Conservation (phyloP, 1,139 yeast genomes). For the Yarrowia galli region DNA sequence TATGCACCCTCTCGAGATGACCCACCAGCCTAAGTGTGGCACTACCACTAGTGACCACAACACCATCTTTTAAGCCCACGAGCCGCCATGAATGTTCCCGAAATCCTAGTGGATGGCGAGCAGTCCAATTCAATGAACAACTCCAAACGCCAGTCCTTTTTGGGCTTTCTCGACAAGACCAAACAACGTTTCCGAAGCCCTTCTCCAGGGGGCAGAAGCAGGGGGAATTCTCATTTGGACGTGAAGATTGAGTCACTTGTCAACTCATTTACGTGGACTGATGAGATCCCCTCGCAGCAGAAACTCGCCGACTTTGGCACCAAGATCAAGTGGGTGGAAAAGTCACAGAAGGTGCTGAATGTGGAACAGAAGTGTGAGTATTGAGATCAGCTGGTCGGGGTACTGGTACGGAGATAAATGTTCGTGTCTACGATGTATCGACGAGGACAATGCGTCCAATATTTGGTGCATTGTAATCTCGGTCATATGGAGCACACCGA, state of each 20-base stretch:
- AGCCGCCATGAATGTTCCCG: conserved; percentile 20
- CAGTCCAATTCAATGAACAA: neutral
- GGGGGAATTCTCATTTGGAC: conserved; percentile 20
- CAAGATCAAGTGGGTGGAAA: conserved; percentile 18
- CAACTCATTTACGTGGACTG: conserved; percentile 6
- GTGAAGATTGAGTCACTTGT: conserved; percentile 14
- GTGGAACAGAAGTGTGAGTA: conserved; percentile 33
- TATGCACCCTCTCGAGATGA: neutral
- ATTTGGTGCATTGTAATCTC: too few species aligned
- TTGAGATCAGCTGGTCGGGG: neutral
- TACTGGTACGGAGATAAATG: too few species aligned
- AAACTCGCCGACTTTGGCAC: neutral
- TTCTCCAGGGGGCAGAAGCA: conserved; percentile 10
- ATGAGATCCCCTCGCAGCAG: conserved; percentile 12
- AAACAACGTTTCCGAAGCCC: conserved; percentile 17
- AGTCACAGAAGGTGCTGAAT: conserved; percentile 15
- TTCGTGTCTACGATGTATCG: too few species aligned
- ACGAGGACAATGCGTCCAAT: too few species aligned
- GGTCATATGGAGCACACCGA: too few species aligned
- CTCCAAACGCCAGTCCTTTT: conserved; percentile 17
- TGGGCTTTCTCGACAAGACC: conserved; percentile 23
- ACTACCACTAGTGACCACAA: neutral
- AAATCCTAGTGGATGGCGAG: conserved; percentile 26
- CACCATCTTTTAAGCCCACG: neutral
- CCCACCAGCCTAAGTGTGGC: conserved; percentile 7